A percentile compares a stretch with the other conserved stretches of the same genome.
phyloP scores from a whole-genome alignment of 2,329 filamentous ascomycete genomes.

The Penicillium decumbens region DNA sequence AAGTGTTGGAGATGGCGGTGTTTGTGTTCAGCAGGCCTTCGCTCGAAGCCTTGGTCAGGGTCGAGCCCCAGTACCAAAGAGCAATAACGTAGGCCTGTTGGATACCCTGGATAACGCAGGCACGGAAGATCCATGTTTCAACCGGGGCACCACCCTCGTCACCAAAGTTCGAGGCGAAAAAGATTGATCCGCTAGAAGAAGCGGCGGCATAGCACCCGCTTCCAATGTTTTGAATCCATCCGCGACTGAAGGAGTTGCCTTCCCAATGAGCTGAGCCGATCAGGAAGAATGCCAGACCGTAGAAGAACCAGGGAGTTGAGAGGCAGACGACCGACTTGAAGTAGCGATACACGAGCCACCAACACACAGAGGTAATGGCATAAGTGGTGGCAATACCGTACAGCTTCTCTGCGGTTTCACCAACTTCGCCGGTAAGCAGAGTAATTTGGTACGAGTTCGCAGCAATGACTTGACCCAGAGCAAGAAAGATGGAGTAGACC shows the following conservation, averaged over 20 bases:
- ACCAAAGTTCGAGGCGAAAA: conserved; percentile 64
- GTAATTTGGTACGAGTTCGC: conserved; percentile 66
- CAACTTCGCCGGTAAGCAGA: conserved; percentile 62
- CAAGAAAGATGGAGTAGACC: conserved; percentile 59
- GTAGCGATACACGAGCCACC: conserved; percentile 60
- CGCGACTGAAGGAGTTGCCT: conserved; percentile 35
- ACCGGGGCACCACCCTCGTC: conserved; percentile 59
- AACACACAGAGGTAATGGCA: conserved; percentile 53
- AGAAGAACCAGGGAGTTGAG: conserved; percentile 58
- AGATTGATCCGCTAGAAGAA: conserved; percentile 59
- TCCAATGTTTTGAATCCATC: conserved; percentile 57
- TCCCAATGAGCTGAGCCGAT: conserved; percentile 57
- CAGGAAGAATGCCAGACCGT: conserved; percentile 58
- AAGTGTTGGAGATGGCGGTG: conserved; percentile 38
- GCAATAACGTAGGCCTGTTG: conserved; percentile 62
- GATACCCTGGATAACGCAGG: conserved; percentile 61
- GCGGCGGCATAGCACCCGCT: conserved; percentile 59
- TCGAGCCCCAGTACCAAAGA: conserved; percentile 63
- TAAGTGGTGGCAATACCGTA: conserved; percentile 60
- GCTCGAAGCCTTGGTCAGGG: conserved; percentile 45
- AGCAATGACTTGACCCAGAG: conserved; percentile 59
- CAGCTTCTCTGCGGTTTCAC: conserved; percentile 55
- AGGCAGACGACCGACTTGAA: conserved; percentile 56
- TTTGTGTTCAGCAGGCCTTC: conserved; percentile 39
- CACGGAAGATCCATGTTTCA: conserved; percentile 62